Evolutionary conservation across 768 basidiomycete species (phyloP).

Genomic region (Russula virescens): DNA sequence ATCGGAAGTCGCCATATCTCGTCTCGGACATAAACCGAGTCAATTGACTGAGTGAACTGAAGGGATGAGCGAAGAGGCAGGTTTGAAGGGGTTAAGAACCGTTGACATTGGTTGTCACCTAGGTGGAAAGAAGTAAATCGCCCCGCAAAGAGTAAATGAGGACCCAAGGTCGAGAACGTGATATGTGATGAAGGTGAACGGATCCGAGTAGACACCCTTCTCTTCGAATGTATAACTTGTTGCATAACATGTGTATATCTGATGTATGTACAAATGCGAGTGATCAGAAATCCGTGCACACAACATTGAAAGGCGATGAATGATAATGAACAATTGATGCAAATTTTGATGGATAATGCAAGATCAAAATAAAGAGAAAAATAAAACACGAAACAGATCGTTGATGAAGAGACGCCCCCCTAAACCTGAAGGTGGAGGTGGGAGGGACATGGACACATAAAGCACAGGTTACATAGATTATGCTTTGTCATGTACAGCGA

Average conservation of each 20-base stretch:
- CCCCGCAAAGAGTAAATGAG: neutral
- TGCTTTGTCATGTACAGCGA: neutral
- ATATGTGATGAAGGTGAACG: neutral
- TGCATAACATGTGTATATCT: neutral
- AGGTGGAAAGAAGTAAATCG: too few relatives aligned
- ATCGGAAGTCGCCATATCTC: too few relatives aligned
- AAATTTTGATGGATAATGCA: neutral
- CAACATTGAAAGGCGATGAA: neutral
- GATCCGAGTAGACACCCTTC: neutral
- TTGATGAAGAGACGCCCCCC: neutral
- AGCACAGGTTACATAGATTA: neutral
- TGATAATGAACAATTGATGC: too few relatives aligned
- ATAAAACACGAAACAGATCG: neutral
- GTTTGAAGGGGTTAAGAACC: too few relatives aligned
- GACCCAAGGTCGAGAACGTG: neutral
- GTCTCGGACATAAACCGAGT: too few relatives aligned
- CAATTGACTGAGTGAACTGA: too few relatives aligned
- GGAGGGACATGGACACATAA: too few relatives aligned
- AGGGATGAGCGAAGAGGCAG: too few relatives aligned
- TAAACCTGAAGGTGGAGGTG: neutral
- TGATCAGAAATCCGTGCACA: too few relatives aligned
- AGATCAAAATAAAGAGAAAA: neutral
- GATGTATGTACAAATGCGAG: conserved; percentile 10
- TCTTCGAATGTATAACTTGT: neutral
- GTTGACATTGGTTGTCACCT: too few relatives aligned